A percentile compares a stretch with the other conserved stretches of the same genome.
Conservation (phyloP, 2,329 filamentous ascomycete species). For the Penicillium griseofulvum region DNA sequence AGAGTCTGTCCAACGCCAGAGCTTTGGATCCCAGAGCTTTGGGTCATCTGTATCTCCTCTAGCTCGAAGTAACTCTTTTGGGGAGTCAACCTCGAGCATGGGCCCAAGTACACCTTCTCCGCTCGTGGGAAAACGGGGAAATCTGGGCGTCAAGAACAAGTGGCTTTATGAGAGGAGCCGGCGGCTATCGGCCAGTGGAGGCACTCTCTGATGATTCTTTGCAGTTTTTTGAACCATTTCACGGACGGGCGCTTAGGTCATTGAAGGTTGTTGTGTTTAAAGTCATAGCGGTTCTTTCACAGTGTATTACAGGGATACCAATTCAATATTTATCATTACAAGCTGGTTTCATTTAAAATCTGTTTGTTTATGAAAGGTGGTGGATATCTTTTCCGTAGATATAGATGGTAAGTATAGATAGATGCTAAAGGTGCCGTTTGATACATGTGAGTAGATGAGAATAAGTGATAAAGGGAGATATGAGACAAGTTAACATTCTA, state of each 20-base stretch:
- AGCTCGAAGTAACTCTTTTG: slow-evolving; percentile 33
- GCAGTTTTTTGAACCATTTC: slow-evolving; percentile 9
- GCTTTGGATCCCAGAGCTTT: slow-evolving; percentile 43
- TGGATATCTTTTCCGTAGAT: not conserved
- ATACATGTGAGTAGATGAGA: not conserved
- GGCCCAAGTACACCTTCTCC: slow-evolving; percentile 67
- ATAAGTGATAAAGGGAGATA: not conserved
- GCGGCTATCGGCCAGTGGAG: slow-evolving; percentile 39
- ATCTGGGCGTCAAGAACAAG: slow-evolving; percentile 80
- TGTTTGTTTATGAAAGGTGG: not conserved
- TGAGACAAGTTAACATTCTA: not conserved
- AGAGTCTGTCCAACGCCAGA: slow-evolving; percentile 49
- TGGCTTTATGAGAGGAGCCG: slow-evolving; percentile 86
- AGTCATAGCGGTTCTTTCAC: slow-evolving; percentile 17
- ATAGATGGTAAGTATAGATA: no score
- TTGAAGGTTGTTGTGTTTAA: slow-evolving; percentile 17
- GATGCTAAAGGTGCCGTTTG: not conserved
- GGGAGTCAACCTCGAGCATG: slow-evolving; percentile 39
- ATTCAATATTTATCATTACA: not conserved
- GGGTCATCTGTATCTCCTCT: slow-evolving; percentile 43
- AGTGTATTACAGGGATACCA: slow-evolving; percentile 13
- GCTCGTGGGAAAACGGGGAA: slow-evolving; percentile 62
- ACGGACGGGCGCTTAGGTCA: slow-evolving; percentile 10
- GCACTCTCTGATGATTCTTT: slow-evolving; percentile 30
- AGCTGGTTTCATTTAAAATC: not conserved